Conservation (phyloP, 2,329 filamentous ascomycete genomes). For the Cordyceps cicadae region DNA sequence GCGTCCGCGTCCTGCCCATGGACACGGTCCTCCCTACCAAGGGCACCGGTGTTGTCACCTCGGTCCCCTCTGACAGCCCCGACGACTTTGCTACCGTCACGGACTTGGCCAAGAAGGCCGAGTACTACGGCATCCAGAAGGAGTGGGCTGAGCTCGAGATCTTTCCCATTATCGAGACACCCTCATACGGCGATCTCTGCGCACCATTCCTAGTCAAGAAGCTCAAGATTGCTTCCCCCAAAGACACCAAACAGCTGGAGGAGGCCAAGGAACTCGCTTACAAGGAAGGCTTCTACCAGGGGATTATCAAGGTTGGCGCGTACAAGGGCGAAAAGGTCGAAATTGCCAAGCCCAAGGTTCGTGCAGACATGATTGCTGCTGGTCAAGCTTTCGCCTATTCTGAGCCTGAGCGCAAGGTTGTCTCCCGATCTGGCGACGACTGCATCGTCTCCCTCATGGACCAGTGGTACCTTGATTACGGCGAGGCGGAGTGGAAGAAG, state of each 20-base stretch:
- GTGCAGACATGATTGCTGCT: conserved; percentile 65
- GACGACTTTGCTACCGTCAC: conserved; percentile 87
- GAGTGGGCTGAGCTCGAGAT: conserved; percentile 94
- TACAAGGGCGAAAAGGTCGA: conserved; percentile 83
- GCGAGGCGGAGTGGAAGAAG: conserved; percentile 78
- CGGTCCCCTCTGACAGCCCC: conserved; percentile 84
- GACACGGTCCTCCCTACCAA: conserved; percentile 86
- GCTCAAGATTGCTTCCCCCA: conserved; percentile 93
- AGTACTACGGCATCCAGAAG: conserved; percentile 92
- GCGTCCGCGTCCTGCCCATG: conserved; percentile 89
- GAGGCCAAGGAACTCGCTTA: conserved; percentile 95
- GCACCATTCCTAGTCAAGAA: conserved; percentile 80
- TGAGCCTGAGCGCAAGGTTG: conserved; percentile 83
- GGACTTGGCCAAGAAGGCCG: conserved; percentile 88
- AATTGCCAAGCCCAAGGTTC: conserved; percentile 76
- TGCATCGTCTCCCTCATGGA: conserved; percentile 90
- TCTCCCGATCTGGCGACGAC: conserved; percentile 82
- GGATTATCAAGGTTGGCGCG: conserved; percentile 78
- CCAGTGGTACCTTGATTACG: conserved; percentile 98
- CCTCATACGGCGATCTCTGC: conserved; percentile 75
- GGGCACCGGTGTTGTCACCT: conserved; percentile 94
- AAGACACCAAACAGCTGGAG: conserved; percentile 79
- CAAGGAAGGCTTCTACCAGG: conserved; percentile 96
- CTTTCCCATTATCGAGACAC: conserved; percentile 80
- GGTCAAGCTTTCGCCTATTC: conserved; percentile 84